These are phyloP conservation scores for Trypanosoma melophagium DNA, from an alignment of 208 protist genomes.

Conservation along the genomic window DNA sequence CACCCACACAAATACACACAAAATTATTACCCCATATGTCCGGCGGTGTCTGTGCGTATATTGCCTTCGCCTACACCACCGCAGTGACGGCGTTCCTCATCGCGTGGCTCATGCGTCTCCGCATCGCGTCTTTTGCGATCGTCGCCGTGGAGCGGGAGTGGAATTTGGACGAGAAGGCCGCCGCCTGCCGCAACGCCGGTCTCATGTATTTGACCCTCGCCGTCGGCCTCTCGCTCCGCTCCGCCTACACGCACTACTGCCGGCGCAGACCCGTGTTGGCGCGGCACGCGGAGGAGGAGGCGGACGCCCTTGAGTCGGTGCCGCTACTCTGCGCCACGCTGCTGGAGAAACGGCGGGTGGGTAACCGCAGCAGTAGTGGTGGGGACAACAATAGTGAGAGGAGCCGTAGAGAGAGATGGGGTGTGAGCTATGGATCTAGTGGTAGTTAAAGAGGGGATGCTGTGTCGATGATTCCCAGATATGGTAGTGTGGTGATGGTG, in stretches of 20 bases:
- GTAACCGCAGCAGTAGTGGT: too few relatives aligned
- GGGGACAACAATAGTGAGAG: too few relatives aligned
- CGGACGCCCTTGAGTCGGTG: constrained; percentile 12
- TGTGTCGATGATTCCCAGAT: too few relatives aligned
- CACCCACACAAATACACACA: neutral
- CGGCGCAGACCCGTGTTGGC: neutral
- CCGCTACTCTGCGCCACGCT: constrained; percentile 25
- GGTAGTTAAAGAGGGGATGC: too few relatives aligned
- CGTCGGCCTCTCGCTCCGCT: constrained; percentile 34
- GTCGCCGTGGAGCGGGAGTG: constrained; percentile 47
- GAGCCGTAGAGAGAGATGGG: too few relatives aligned
- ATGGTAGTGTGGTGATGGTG: too few relatives aligned
- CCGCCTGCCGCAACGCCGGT: constrained; percentile 60
- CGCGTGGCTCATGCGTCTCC: constrained; percentile 67
- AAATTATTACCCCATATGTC: constrained; percentile 18
- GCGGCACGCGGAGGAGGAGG: constrained; percentile 23
- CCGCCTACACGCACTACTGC: neutral
- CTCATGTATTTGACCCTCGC: constrained; percentile 67
- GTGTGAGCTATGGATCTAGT: too few relatives aligned
- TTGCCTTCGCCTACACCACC: constrained; percentile 80
- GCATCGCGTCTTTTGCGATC: constrained; percentile 69
- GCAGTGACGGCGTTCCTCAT: constrained; percentile 69
- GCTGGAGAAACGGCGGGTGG: neutral
- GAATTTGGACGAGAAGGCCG: constrained; percentile 61
- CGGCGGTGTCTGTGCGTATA: constrained; percentile 38